Evolutionary conservation across 2,329 filamentous ascomycete genomes (phyloP), one percentile per base, ranked within the genome.

Genomic region (Colletotrichum viniferum): DNA sequence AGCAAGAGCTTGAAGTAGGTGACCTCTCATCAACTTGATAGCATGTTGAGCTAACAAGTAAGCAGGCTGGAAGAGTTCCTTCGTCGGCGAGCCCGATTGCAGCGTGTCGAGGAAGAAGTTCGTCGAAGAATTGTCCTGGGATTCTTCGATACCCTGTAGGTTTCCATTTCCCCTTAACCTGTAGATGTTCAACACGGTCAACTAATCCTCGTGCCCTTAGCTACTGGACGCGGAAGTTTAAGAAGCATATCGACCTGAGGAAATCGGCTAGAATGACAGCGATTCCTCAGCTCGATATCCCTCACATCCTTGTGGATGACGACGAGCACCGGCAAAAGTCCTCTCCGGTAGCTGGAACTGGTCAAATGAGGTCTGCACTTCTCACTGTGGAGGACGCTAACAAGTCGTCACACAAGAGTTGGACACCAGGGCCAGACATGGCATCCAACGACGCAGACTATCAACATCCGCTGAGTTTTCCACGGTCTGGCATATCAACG

Each of bases 51-150:
- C 58, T 75, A 24, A 75, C 28, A n/a, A 28, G 24, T 60, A 13
- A 30, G 10, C 70, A 95, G 95, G 77, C 90, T 99, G 4, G 97
- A 99, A 81, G 97, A 99, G 82, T 99, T 98, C 83, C 86, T 99
- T 72, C 94, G 96, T 73, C 95, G 97, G 48, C 93, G 96, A 77
- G 95, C 96, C 36, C 92, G 96, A 69, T 89, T 99, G 63, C 96
- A 98, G 83, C 94, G 96, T 76, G 96, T 99, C 2, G 95, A 99
- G 80, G 96, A 99, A 84, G 95, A 97, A 79, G 95, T 98, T 58
- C 94, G 95, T 73, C 92, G 97, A 73, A 94, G 96, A 77, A 92
- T 96, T 32, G 97, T 99, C 12, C 91, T 97, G 58, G 96, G 96
- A 55, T 99, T 99, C 87, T 98, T 99, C 84, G 95, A 98, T 82